Evolutionary conservation across 2,329 filamentous ascomycete genomes (phyloP).

Genomic region (Phialophora tarda): DNA sequence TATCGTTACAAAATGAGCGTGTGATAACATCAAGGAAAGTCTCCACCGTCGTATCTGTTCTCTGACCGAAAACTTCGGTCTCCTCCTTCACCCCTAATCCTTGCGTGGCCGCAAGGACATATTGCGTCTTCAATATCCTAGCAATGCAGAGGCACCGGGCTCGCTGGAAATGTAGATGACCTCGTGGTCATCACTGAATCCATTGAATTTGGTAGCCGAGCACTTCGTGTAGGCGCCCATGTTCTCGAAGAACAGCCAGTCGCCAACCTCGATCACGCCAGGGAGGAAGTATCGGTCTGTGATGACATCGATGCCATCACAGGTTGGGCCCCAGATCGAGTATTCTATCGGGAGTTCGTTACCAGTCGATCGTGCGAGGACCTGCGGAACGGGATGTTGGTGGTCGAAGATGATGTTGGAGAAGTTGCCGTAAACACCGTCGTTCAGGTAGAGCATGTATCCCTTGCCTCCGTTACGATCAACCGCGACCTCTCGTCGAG

Average conservation of each 20-base stretch:
- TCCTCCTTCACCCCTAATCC: not conserved
- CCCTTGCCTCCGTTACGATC: slow-evolving; percentile 69
- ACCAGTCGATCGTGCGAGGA: slow-evolving; percentile 64
- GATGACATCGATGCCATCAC: slow-evolving; percentile 96
- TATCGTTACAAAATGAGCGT: not conserved
- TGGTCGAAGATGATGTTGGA: slow-evolving; percentile 37
- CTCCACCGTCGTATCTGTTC: not conserved
- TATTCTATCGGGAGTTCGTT: slow-evolving; percentile 70
- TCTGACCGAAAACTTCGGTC: not conserved
- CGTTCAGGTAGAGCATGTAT: slow-evolving; percentile 98
- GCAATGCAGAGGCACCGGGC: slow-evolving; percentile 77
- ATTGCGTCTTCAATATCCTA: slow-evolving; percentile 53
- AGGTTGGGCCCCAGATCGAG: slow-evolving; percentile 97
- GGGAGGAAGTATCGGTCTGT: slow-evolving; percentile 77
- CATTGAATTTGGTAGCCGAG: slow-evolving; percentile 97
- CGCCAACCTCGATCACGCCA: slow-evolving; percentile 82
- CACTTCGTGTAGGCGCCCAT: slow-evolving; percentile 99
- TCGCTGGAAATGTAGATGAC: slow-evolving; percentile 96
- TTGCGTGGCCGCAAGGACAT: not conserved
- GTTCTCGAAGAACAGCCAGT: slow-evolving; percentile 98
- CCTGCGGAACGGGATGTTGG: slow-evolving; percentile 83
- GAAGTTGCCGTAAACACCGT: slow-evolving; percentile 82
- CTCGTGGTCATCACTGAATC: slow-evolving; percentile 90
- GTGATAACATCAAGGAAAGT: slow-evolving; percentile 1
- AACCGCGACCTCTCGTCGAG: slow-evolving; percentile 80